phyloP scores from a whole-genome alignment of 179 eudicot species.

The Silene vulgaris region DNA sequence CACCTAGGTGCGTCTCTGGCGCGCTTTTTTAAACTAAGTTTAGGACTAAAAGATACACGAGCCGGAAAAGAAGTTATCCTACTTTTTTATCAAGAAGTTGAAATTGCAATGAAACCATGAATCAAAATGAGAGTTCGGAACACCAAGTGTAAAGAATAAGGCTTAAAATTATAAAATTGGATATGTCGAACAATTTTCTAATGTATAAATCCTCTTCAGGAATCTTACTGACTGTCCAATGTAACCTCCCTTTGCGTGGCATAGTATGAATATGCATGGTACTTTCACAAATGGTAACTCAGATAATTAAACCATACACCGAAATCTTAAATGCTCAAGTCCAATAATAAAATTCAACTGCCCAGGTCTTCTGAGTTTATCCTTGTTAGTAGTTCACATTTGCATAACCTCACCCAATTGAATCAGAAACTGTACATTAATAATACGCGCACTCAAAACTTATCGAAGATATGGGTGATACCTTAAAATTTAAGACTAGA shows the following conservation, averaged over 20 bases:
- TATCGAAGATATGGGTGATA: not conserved
- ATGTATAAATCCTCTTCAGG: not conserved
- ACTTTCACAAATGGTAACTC: not conserved
- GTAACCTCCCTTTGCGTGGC: not conserved
- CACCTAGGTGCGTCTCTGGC: too few species aligned
- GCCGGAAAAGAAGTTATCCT: not conserved
- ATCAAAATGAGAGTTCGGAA: not conserved
- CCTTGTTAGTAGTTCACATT: not conserved
- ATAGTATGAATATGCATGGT: constrained; percentile 1
- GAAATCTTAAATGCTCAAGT: not conserved
- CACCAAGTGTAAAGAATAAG: not conserved
- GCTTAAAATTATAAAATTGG: not conserved
- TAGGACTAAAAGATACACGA: not conserved
- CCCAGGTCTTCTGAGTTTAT: not conserved
- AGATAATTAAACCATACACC: not conserved
- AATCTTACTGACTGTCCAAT: not conserved
- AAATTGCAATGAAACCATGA: not conserved
- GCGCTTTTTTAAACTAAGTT: not conserved
- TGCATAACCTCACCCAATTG: not conserved
- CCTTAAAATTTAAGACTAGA: not conserved
- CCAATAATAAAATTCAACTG: not conserved
- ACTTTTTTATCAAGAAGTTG: not conserved
- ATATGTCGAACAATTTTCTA: not conserved
- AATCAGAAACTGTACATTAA: not conserved
- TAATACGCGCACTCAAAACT: not conserved